Evolutionary conservation across 1,139 yeast species (phyloP).

Genomic region (Magnusiomyces ingens): DNA sequence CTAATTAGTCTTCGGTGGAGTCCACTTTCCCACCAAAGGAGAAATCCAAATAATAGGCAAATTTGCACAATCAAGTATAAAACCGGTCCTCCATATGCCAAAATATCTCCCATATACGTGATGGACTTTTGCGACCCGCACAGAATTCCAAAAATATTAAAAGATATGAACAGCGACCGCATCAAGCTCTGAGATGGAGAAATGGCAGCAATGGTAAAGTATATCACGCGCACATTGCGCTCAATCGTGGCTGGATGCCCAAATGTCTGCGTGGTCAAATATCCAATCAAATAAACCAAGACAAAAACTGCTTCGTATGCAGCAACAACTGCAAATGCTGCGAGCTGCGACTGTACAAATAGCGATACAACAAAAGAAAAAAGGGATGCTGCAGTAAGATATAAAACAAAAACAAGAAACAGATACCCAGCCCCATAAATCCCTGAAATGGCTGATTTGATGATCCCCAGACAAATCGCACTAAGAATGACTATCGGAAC

Average conservation of each 20-base stretch:
- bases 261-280: slow-evolving; percentile 29
- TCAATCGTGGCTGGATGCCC: slow-evolving; percentile 28
- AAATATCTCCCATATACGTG: slow-evolving; percentile 28
- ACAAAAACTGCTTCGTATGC: slow-evolving; percentile 31
- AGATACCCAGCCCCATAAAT: slow-evolving; percentile 31
- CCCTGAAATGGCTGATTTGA: slow-evolving; percentile 23
- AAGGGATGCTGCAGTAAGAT: slow-evolving; percentile 29
- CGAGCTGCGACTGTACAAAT: slow-evolving; percentile 31
- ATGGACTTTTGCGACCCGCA: slow-evolving; percentile 24
- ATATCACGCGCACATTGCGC: slow-evolving; percentile 21
- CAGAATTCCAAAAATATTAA: slow-evolving; percentile 32
- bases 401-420: slow-evolving; percentile 30
- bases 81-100: slow-evolving; percentile 35
- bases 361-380: slow-evolving; percentile 31
- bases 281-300: slow-evolving; percentile 31
- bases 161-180: slow-evolving; percentile 30
- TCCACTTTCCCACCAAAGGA: slow-evolving; percentile 35
- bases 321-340: slow-evolving; percentile 35
- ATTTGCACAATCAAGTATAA: slow-evolving; percentile 30
- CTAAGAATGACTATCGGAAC: slow-evolving; percentile 24
- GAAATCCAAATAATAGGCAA: slow-evolving; percentile 21
- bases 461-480: slow-evolving; percentile 26
- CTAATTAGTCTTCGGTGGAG: slow-evolving; percentile 8
- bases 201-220: slow-evolving; percentile 28
- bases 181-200: slow-evolving; percentile 30